Evolutionary conservation across 2,329 filamentous ascomycete species (phyloP).

Genomic region (Aspergillus glaucus): DNA sequence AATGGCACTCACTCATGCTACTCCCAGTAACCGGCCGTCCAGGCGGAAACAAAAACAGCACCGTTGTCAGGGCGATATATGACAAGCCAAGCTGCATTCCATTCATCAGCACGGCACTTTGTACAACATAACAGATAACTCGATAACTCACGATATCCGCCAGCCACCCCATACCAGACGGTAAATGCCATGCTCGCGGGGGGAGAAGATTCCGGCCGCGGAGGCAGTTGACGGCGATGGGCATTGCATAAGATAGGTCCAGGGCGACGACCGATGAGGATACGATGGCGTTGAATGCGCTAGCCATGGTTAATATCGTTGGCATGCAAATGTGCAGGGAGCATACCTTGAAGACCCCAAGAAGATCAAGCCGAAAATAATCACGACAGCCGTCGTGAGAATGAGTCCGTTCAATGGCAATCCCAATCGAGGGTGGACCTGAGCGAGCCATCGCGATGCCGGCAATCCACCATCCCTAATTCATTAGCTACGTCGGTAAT

Average conservation of each 20-base stretch:
- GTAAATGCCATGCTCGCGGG: slow-evolving; percentile 51
- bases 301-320: slow-evolving; percentile 12
- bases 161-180: slow-evolving; percentile 51
- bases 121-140: not conserved
- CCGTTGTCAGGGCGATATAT: slow-evolving; percentile 62
- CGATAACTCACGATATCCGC: slow-evolving; percentile 45
- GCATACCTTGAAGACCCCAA: slow-evolving; percentile 49
- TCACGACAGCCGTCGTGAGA: slow-evolving; percentile 54
- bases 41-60: slow-evolving; percentile 69
- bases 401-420: slow-evolving; percentile 61
- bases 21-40: slow-evolving; percentile 55
- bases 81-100: slow-evolving; percentile 48
- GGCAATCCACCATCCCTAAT: slow-evolving; percentile 59
- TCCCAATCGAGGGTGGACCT: slow-evolving; percentile 54
- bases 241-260: slow-evolving; percentile 67
- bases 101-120: slow-evolving; percentile 3
- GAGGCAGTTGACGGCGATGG: slow-evolving; percentile 61
- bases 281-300: slow-evolving; percentile 65
- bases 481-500: not conserved
- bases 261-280: slow-evolving; percentile 65
- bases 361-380: slow-evolving; percentile 64
- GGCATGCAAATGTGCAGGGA: slow-evolving; percentile 1
- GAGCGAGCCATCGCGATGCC: slow-evolving; percentile 52
- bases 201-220: slow-evolving; percentile 60
- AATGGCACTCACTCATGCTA: slow-evolving; percentile 57